Percentiles rank a stretch among this genome's conserved stretches.
Evolutionary conservation across 2,329 filamentous ascomycete species (phyloP).

Genomic region (Neonectria faginata): DNA sequence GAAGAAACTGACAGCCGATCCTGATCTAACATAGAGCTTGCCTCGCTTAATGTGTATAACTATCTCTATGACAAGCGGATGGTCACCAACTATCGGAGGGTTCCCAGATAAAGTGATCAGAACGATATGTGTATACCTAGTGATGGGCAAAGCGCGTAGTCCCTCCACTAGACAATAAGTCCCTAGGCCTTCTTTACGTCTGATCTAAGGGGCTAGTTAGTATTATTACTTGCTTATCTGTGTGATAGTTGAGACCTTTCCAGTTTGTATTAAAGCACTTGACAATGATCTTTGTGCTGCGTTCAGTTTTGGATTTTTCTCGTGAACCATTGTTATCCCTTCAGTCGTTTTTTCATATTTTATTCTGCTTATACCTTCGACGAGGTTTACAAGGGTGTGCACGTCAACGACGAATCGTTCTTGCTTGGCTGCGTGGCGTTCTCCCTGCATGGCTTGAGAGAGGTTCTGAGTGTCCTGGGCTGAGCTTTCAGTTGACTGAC

Average conservation of each 20-base stretch:
- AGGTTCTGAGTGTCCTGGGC: not conserved
- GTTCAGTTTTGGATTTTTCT: not conserved
- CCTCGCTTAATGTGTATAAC: not conserved
- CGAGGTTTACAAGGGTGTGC: not conserved
- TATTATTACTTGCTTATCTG: not conserved
- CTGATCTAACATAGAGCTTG: not conserved
- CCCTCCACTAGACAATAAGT: not conserved
- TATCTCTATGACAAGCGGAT: too few species aligned
- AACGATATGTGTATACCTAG: too few species aligned
- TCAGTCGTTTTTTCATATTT: conserved; percentile 1
- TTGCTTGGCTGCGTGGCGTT: too few species aligned
- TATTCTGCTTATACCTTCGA: not conserved
- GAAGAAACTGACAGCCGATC: not conserved
- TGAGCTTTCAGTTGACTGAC: too few species aligned
- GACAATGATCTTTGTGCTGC: not conserved
- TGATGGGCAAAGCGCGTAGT: not conserved
- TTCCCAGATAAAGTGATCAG: too few species aligned
- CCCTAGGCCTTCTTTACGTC: not conserved
- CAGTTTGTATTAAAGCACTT: not conserved
- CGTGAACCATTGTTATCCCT: not conserved
- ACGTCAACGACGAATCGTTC: too few species aligned
- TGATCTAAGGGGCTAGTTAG: not conserved
- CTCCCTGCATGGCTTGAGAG: not conserved
- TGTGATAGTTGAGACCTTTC: not conserved
- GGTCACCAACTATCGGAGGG: too few species aligned